A percentile compares a stretch with the other conserved stretches of the same genome.
These are phyloP conservation scores for Phlebiopsis flavidoalba DNA, from an alignment of 768 basidiomycete species.

Conservation along the genomic window DNA sequence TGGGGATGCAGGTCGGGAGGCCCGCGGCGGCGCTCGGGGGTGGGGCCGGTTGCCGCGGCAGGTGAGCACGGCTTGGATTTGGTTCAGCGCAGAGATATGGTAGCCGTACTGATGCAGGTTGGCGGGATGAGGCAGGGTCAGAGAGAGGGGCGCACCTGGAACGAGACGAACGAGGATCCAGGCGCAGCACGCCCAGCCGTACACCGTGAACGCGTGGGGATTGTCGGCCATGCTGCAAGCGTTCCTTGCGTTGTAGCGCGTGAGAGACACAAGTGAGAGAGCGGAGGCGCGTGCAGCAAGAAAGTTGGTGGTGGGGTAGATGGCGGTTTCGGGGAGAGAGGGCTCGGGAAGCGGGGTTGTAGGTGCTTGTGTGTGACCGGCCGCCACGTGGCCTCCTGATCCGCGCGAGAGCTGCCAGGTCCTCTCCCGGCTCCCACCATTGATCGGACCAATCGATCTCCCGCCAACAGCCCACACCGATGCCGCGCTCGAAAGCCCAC, in stretches of 20 bases:
- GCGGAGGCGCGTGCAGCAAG: neutral
- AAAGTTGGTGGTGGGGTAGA: neutral
- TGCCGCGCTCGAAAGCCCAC: too few species aligned
- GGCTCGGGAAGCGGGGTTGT: neutral
- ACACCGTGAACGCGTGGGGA: conserved; percentile 42
- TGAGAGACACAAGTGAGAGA: neutral
- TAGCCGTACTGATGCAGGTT: conserved; percentile 74
- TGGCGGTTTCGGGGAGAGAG: neutral
- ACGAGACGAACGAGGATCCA: conserved; percentile 65
- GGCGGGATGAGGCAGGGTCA: too few species aligned
- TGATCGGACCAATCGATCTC: too few species aligned
- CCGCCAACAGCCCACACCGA: too few species aligned
- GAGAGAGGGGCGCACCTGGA: conserved; percentile 47
- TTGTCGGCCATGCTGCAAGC: conserved; percentile 5
- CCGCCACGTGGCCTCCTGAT: neutral
- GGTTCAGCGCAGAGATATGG: conserved; percentile 89
- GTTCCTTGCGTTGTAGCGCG: neutral
- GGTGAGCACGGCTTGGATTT: conserved; percentile 74
- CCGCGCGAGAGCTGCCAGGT: too few species aligned
- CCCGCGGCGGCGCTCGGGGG: conserved; percentile 24
- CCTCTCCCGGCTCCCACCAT: too few species aligned
- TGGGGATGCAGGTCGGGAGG: conserved; percentile 72
- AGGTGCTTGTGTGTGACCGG: conserved; percentile 6
- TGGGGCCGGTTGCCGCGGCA: conserved; percentile 39
- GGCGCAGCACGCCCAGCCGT: conserved; percentile 60